Base-by-base conservation (phyloP, 148 eudicot genomes). In the Fagopyrum homotropicum region DNA sequence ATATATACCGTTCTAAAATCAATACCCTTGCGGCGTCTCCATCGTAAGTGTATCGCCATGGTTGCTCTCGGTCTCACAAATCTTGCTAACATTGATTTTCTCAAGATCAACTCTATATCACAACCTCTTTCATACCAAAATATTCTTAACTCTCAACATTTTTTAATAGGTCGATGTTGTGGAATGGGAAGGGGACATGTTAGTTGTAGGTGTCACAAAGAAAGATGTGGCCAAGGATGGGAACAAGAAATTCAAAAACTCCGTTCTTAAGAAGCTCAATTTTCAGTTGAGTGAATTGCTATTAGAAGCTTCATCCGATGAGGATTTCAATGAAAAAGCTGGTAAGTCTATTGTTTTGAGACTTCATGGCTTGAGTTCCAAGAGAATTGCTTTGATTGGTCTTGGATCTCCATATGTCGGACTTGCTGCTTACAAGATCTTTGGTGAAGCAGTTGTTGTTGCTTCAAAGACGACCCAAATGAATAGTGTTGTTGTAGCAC, bases 101-200 rank as follows among this genome's bases (percentile, higher is more conserved):
- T 30, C 35, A 30, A 30, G 35, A 2, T 30, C 35, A 2, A 1
- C 2, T 30, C 35, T 30, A 1, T 30, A 30, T 30, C 35, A 1
- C 35, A 30, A 30, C 35, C 35, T 30, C 35, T 30, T 30, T 30
- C 35, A 30, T 1, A 30, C 35, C 35, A 30, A 30, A 30, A 30
- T 30, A 30, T 30, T 30, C 35, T 30, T 2, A 2, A 30, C 35
- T 30, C 35, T 30, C 35, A 30, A 2, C 35, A 30, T 30, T 30
- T 30, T 30, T 2, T 1, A 30, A 30, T 30, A 30, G 35, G 74
- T 84, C 8, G 95, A 93, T 73, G 81, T 85, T 79, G 81, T 83
- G 47, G 89, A 91, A 86, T 93, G 98, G 98, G 91, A 87, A 81
- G 98, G 95, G 98, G 95, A 91, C 76, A 80, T 93, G 73, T 87